Base-by-base conservation (phyloP, 768 basidiomycete genomes). In the Lentinus brumalis region DNA sequence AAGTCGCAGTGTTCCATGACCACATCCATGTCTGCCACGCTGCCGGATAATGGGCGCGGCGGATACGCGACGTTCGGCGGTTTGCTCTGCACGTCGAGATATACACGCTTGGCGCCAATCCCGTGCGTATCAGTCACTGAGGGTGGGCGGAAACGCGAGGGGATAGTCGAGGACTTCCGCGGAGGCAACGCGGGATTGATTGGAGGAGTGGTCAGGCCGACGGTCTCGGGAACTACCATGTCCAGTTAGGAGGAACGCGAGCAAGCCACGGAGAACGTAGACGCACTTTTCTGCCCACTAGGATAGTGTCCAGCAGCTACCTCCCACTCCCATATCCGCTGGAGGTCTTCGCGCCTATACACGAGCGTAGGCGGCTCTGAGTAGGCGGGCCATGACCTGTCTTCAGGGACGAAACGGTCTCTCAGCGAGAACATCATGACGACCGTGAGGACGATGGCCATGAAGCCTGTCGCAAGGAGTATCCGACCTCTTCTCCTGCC, bases 321-420 rank as follows among this genome's bases (percentile, higher is more conserved):
- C 76, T 99, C 96, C 95, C 95, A 98, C 61, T 87, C 80, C 96
- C 96, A 98, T 74, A 99, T 92, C 58, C 88, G 82, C 69, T 90
- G 91, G 44, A 97, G 71, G 69, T 98, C 94, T 59, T 90, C 86
- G 50, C 87, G 80, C 58, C 80, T 79, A 69, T 84, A 94, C 39
- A 94, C 84, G 31, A 94, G 81, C 9, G 92, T 92, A 29, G 89
- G 78, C 15, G 86, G 79, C 49, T 88, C 86, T 42, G 79, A 79
- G 16, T 77, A 73, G 49, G 63, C 49, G 7, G 86, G 81, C 87
- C 88, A 90, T 59, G 82, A 80, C 66, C 84, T 86, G 53, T 83
- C 82, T 59, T 81, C 78, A 1, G 84, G 78, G 29, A 82, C 83
- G 69, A 88, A 88, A 54, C 83, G 82, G 64, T 83, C 84, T 5